Evolutionary conservation across 306 rosid species (phyloP).

Genomic region (Fragaria ananassa): DNA sequence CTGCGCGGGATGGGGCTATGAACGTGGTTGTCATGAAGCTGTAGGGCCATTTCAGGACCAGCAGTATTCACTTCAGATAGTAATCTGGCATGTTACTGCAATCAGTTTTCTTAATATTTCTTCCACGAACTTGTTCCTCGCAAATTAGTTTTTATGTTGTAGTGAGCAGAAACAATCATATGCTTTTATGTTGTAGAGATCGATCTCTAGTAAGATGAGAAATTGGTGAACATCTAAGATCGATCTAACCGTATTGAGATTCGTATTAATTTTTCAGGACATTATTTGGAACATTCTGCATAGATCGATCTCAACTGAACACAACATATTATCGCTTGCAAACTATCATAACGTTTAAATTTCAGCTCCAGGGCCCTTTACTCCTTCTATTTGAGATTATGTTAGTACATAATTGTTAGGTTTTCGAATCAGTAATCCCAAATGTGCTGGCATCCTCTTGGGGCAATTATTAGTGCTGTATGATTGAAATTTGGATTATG

Average conservation of each 20-base stretch:
- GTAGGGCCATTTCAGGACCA: constrained; percentile 46
- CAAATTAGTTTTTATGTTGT: no score
- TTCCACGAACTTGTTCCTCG: background rate
- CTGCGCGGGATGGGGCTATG: constrained; percentile 36
- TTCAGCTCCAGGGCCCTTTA: background rate
- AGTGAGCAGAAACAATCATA: background rate
- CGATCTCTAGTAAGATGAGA: background rate
- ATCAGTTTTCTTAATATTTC: constrained; percentile 1
- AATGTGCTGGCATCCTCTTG: constrained; percentile 31
- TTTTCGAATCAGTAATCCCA: background rate
- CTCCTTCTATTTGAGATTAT: constrained; percentile 11
- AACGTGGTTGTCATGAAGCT: constrained; percentile 76
- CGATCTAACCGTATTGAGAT: no score
- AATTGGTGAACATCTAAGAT: background rate
- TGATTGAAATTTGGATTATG: constrained; percentile 7
- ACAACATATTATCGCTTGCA: background rate
- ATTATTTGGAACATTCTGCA: background rate
- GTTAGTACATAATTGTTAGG: background rate
- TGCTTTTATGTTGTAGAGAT: background rate
- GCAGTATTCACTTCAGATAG: background rate
- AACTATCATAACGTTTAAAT: background rate
- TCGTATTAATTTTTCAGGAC: no score
- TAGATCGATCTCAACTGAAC: background rate
- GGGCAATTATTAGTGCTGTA: constrained; percentile 11
- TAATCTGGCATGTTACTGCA: constrained; percentile 16